Evolutionary conservation across 129 eudicot genomes (phyloP).

Genomic region (Artemisia tridentata): DNA sequence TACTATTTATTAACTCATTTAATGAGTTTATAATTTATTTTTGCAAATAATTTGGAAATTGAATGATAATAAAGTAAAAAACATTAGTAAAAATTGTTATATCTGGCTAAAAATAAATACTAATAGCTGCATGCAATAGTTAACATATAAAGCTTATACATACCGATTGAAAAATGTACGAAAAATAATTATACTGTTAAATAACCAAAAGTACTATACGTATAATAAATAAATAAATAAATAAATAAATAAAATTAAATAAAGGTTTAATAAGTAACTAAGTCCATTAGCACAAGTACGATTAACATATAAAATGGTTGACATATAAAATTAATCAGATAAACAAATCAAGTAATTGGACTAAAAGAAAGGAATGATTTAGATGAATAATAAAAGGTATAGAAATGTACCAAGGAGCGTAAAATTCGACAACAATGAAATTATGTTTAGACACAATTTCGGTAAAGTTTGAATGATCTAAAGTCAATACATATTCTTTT

Average conservation of each 20-base stretch:
- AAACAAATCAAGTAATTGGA: slow-evolving; percentile 5
- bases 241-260: too few relatives aligned
- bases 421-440: slow-evolving; percentile 71
- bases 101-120: too few relatives aligned
- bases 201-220: too few relatives aligned
- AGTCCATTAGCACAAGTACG: not conserved
- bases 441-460: slow-evolving; percentile 42
- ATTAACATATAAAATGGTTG: too few relatives aligned
- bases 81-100: too few relatives aligned
- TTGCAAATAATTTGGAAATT: not conserved
- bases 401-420: slow-evolving; percentile 67
- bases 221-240: too few relatives aligned
- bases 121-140: not conserved
- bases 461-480: slow-evolving; percentile 57
- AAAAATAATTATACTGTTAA: too few relatives aligned
- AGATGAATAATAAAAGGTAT: not conserved
- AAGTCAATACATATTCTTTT: slow-evolving; percentile 54
- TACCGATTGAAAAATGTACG: not conserved
- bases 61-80: too few relatives aligned
- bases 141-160: not conserved
- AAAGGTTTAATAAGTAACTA: too few relatives aligned
- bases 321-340: not conserved
- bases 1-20: not conserved
- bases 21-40: not conserved
- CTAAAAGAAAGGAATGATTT: not conserved